Base-by-base conservation (phyloP, 2,329 filamentous ascomycete species). In the Xylariaceae sp. region DNA sequence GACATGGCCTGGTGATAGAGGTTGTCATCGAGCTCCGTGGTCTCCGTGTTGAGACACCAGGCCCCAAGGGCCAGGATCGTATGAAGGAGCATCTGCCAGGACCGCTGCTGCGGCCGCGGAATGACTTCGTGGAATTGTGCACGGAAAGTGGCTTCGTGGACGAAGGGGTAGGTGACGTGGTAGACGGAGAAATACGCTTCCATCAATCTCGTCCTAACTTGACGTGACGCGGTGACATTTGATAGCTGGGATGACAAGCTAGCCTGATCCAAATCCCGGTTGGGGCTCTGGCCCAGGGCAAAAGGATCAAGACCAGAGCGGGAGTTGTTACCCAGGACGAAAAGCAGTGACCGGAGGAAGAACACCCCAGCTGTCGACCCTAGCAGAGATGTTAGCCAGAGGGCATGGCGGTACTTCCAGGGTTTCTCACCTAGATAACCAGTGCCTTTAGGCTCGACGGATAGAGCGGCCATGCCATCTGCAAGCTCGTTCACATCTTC, bases 171-270 rank as follows among this genome's bases (percentile, higher is more conserved):
- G 22, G 56, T 58, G 8, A 58, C 39, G 42, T 70, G 63, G 39
- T 62, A 67, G 12, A 57, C 43, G 5, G 47, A 44, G 40, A 69
- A 68, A 42, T 67, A 70, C 1, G 57, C 53, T 35, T 62, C 58
- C 25, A 60, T 34, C 7, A 29, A 15, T 12, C 15, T 29, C 15
- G 6, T 18, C 27, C 5, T 15, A 5, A 29, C 27, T 15, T 29
- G 27, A 29, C 12, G 27, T 12, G 27, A 29, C 5, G 27, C 15
- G 5, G 18, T 15, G 12, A 15, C 15, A 7, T 29, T n/a, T 12
- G 15, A 8, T 6, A 29, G 27, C 5, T 28, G 18, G 9, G 25
- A 22, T 22, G 25, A 35, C 2, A 24, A 3, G 17, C 31, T 29
- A 15, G 32, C 12, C 11, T 18, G 25, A 3, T 35, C 26, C n/a